Evolutionary conservation across 2,329 filamentous ascomycete species (phyloP).

Genomic region (Paracoccidioides brasiliensis): DNA sequence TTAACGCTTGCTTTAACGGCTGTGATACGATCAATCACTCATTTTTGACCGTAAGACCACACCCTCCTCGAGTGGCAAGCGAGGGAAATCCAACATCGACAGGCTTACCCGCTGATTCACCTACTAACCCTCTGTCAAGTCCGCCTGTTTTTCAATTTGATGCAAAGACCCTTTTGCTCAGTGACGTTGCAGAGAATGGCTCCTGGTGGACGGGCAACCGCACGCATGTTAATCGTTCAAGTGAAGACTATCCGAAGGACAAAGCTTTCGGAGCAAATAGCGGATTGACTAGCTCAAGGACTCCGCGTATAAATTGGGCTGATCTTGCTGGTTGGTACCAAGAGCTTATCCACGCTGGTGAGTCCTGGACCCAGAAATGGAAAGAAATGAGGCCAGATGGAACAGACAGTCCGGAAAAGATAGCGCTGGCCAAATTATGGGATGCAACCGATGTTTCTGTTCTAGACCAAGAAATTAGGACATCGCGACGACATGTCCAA

Average conservation of each 20-base stretch:
- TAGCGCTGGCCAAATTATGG: constrained; percentile 18
- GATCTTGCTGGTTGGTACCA: constrained; percentile 62
- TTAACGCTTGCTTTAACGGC: constrained; percentile 54
- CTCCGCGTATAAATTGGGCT: constrained; percentile 62
- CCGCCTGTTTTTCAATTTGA: constrained; percentile 50
- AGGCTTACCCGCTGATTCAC: constrained; percentile 19
- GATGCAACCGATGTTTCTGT: constrained; percentile 32
- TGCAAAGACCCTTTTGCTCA: constrained; percentile 59
- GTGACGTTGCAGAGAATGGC: constrained; percentile 68
- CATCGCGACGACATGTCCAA: constrained; percentile 57
- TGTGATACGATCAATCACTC: constrained; percentile 64
- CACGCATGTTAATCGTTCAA: constrained; percentile 21
- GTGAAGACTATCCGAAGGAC: constrained; percentile 22
- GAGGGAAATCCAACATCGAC: constrained; percentile 30
- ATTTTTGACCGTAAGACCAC: constrained; percentile 46
- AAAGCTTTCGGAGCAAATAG: constrained; percentile 18
- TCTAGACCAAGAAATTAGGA: constrained; percentile 41
- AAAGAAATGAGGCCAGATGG: constrained; percentile 37
- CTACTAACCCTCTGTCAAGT: constrained; percentile 18
- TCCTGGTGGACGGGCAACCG: constrained; percentile 64
- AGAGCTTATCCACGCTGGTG: constrained; percentile 53
- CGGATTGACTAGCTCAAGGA: constrained; percentile 42
- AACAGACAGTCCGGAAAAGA: constrained; percentile 11
- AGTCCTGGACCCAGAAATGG: constrained; percentile 51
- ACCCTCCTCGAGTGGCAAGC: constrained; percentile 28